Conservation (phyloP, 2,329 filamentous ascomycete species). For the Podosphaera xanthii region DNA sequence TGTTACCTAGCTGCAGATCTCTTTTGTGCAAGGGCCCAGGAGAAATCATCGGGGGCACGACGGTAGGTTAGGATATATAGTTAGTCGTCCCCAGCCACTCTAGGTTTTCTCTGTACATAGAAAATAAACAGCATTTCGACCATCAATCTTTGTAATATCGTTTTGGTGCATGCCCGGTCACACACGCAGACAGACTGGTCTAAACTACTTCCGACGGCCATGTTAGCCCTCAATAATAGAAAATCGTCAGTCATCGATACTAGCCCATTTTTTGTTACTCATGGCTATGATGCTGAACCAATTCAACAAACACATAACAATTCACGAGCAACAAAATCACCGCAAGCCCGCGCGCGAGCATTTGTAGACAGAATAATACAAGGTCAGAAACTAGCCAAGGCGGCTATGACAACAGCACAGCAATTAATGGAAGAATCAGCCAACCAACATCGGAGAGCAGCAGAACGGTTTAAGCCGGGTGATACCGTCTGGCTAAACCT, state of each 20-base stretch:
- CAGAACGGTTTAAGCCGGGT: background rate
- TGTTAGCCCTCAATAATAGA: conserved; percentile 1
- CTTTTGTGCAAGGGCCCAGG: too few species aligned
- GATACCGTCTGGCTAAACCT: conserved; percentile 1
- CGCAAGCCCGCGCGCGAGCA: background rate
- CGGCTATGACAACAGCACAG: background rate
- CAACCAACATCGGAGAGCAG: background rate
- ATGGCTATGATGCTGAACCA: background rate
- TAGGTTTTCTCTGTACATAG: too few species aligned
- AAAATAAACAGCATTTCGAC: too few species aligned
- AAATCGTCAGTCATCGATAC: background rate
- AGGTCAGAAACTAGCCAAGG: background rate
- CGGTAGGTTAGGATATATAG: too few species aligned
- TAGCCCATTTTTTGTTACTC: conserved; percentile 1
- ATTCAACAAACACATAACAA: background rate
- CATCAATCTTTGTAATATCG: too few species aligned
- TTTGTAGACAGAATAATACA: background rate
- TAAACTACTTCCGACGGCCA: background rate
- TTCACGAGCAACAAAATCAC: background rate
- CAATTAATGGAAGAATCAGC: background rate
- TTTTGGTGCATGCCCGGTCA: too few species aligned
- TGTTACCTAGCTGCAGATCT: too few species aligned
- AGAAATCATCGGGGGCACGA: too few species aligned
- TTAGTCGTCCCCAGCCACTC: too few species aligned
- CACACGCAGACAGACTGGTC: conserved; percentile 2